Conservation (phyloP, 139 green algal genomes). For the Picocystis salinarum region DNA sequence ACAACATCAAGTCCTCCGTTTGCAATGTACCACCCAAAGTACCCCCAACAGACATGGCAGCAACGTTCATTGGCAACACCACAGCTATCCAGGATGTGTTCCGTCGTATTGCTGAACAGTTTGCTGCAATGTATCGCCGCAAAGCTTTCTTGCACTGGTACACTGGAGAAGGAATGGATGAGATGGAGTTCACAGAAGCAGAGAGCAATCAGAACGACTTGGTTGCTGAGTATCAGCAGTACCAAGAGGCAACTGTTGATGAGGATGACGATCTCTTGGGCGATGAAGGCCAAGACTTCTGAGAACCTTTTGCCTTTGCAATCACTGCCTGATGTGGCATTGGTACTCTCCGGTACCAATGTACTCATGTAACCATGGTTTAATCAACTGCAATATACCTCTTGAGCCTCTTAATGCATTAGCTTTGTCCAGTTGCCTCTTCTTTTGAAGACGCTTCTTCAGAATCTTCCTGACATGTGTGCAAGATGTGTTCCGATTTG, state of each 20-base stretch:
- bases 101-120: constrained; percentile 81
- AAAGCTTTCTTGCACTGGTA: constrained; percentile 99
- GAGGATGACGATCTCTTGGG: constrained; percentile 80
- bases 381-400: no score
- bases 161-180: constrained; percentile 98
- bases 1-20: constrained; percentile 95
- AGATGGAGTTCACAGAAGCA: constrained; percentile 99
- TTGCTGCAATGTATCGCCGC: constrained; percentile 97
- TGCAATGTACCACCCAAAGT: constrained; percentile 94
- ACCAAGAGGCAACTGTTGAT: constrained; percentile 88
- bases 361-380: no score
- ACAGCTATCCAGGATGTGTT: constrained; percentile 82
- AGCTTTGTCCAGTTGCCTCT: no score
- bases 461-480: no score
- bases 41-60: constrained; percentile 92
- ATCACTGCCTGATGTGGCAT: no score
- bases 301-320: no score
- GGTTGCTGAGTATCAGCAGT: constrained; percentile 96
- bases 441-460: no score
- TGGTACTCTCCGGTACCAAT: no score
- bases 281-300: no score
- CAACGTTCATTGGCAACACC: constrained; percentile 91
- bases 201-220: constrained; percentile 94
- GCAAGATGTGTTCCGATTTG: no score
- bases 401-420: no score